Conservation (phyloP, 768 basidiomycete species). For the Pleurotus platypus region DNA sequence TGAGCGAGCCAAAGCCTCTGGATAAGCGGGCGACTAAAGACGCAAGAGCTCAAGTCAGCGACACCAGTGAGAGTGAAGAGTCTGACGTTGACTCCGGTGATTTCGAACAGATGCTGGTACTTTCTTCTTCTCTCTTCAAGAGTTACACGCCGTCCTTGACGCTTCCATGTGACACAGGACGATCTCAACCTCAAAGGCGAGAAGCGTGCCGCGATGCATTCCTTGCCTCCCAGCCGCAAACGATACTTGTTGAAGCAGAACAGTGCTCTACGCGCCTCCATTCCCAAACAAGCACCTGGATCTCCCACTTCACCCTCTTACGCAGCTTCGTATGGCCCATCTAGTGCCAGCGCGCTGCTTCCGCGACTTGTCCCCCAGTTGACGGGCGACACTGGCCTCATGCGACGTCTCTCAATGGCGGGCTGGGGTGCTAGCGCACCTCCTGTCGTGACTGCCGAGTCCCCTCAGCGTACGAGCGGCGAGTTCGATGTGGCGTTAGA, state of each 20-base stretch:
- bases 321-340: conserved; percentile 55
- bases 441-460: conserved; percentile 26
- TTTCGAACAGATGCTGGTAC: conserved; percentile 72
- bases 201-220: conserved; percentile 58
- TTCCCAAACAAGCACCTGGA: conserved; percentile 21
- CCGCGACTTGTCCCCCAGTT: conserved; percentile 71
- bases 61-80: conserved; percentile 25
- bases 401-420: conserved; percentile 64
- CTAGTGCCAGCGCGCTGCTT: conserved; percentile 52
- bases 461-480: conserved; percentile 29
- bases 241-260: conserved; percentile 62
- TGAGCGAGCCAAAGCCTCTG: conserved; percentile 69
- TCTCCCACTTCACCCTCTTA: conserved; percentile 30
- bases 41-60: conserved; percentile 17
- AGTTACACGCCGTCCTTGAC: conserved; percentile 2
- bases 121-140: conserved; percentile 15
- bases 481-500: conserved; percentile 27
- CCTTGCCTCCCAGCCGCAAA: conserved; percentile 60
- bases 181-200: conserved; percentile 72
- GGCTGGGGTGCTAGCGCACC: conserved; percentile 53
- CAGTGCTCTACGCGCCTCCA: conserved; percentile 31
- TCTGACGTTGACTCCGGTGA: conserved; percentile 36
- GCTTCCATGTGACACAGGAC: conserved; percentile 41
- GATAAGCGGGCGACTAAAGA: conserved; percentile 39
- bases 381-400: conserved; percentile 66